phyloP scores from a whole-genome alignment of 495 filamentous ascomycete species.

The Peziza echinospora region DNA sequence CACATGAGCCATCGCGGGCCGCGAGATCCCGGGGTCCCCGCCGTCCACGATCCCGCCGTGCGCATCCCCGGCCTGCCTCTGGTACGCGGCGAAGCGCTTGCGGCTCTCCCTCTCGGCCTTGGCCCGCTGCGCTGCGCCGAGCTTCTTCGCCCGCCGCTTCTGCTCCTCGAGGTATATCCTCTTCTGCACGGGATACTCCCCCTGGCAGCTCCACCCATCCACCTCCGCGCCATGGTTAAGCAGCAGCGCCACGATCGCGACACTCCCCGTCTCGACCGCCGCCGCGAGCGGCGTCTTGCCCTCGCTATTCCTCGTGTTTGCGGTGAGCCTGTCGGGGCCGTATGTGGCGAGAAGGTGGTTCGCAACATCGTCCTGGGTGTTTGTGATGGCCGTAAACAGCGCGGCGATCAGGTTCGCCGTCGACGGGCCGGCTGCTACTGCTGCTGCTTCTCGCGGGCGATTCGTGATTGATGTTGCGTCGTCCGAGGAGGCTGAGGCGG shows the following conservation, averaged over 20 bases:
- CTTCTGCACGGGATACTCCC: not conserved
- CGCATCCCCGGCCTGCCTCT: not conserved
- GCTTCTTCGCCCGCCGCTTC: not conserved
- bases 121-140: not conserved
- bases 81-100: not conserved
- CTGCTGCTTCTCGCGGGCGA: too few relatives aligned
- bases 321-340: not conserved
- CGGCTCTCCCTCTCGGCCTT: not conserved
- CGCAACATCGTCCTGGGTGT: not conserved
- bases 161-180: not conserved
- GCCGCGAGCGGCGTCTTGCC: not conserved
- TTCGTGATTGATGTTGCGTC: too few relatives aligned
- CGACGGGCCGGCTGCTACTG: too few relatives aligned
- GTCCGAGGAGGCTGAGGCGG: too few relatives aligned
- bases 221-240: conserved; percentile 7
- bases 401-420: too few relatives aligned
- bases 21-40: too few relatives aligned
- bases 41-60: too few relatives aligned
- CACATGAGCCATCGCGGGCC: too few relatives aligned
- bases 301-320: not conserved
- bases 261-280: not conserved
- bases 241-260: conserved; percentile 4
- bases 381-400: not conserved
- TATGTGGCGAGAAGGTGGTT: not conserved
- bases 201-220: conserved; percentile 7